Evolutionary conservation across 495 filamentous ascomycete species (phyloP).

Genomic region (Aspergillus incahuasiensis): DNA sequence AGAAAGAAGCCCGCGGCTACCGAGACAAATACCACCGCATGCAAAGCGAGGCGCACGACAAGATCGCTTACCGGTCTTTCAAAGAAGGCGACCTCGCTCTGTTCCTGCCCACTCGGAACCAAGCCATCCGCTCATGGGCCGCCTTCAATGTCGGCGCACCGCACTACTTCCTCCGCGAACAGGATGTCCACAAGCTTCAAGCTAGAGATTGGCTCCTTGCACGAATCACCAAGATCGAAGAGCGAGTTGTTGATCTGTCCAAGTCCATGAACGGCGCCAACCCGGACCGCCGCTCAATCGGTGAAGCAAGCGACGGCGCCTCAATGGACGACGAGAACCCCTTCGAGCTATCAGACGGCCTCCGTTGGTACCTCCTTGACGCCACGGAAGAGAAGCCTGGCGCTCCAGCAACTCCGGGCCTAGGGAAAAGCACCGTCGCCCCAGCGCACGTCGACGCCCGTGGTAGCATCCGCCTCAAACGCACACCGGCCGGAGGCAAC

Average conservation of each 20-base stretch:
- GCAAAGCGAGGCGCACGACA: slow-evolving; percentile 87
- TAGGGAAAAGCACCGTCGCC: slow-evolving; percentile 84
- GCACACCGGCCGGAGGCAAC: slow-evolving; percentile 46
- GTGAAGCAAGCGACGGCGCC: slow-evolving; percentile 50
- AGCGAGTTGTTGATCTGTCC: slow-evolving; percentile 88
- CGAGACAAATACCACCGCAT: slow-evolving; percentile 81
- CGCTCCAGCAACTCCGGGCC: slow-evolving; percentile 85
- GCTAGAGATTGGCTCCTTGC: slow-evolving; percentile 90
- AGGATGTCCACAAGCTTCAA: slow-evolving; percentile 78
- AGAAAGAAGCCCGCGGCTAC: slow-evolving; percentile 80
- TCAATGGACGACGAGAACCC: slow-evolving; percentile 93
- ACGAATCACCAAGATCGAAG: slow-evolving; percentile 86
- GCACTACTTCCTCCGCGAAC: slow-evolving; percentile 94
- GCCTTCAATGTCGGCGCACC: slow-evolving; percentile 97
- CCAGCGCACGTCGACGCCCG: slow-evolving; percentile 83
- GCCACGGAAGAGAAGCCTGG: slow-evolving; percentile 90
- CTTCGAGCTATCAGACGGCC: slow-evolving; percentile 91
- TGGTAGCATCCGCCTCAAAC: slow-evolving; percentile 60
- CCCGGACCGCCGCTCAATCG: slow-evolving; percentile 53
- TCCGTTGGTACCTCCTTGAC: slow-evolving; percentile 94
- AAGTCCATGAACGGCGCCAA: slow-evolving; percentile 58
- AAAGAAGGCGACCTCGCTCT: slow-evolving; percentile 94
- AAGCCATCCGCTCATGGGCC: slow-evolving; percentile 91
- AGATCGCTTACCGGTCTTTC: slow-evolving; percentile 94
- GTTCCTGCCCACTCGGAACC: slow-evolving; percentile 91